Evolutionary conservation across 176 grass and related monocot genomes (phyloP), one percentile per base, ranked within the genome.

Genomic region (Cenchrus americanus): DNA sequence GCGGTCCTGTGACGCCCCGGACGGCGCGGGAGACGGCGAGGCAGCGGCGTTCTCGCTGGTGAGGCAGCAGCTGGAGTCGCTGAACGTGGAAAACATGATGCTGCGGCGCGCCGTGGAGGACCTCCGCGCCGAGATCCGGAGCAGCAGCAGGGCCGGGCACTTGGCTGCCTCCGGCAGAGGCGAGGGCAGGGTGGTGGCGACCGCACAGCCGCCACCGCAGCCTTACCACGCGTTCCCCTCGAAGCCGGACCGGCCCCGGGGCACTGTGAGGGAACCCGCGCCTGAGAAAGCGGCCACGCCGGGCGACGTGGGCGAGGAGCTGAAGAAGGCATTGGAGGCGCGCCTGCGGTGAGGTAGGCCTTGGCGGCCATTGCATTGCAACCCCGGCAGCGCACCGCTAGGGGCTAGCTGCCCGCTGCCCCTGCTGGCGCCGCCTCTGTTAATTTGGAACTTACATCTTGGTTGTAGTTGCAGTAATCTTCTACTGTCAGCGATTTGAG

Each of bases 51-150:
- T 80, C 77, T 80, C 69, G 51, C 75, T 83, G 52, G 41, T 93
- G 47, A 85, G 78, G 75, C 80, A 59, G 17, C 91, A 95, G 62
- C 83, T 95, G 80, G 91, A 95, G 60, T 50, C 58, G 8, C 69
- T 98, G 85, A 94, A 78, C 55, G 69, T 75, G 27, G 96, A 98
- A 22, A 86, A 84, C 84, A n/a, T 69, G 61, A 54, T 88, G 79
- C 89, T 95, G 26, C 92, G 89, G 30, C 88, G 74, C 57, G 57
- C 87, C 3, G 77, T 98, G 51, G 91, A 98, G 71, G 93, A 98
- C 32, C 89, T 98, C 14, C 91, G 83, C 42, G 68, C 83, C 23
- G 88, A 95, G 55, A 26, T 95, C 43, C 40, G 55, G 8, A 32
- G 70, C 1, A 14, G 46, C 22, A 71, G 62, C 62, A 85, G 84